A percentile compares a stretch with the other conserved stretches of the same genome.
Evolutionary conservation across 2,329 filamentous ascomycete genomes (phyloP).

Genomic region (Penicillium sp.): DNA sequence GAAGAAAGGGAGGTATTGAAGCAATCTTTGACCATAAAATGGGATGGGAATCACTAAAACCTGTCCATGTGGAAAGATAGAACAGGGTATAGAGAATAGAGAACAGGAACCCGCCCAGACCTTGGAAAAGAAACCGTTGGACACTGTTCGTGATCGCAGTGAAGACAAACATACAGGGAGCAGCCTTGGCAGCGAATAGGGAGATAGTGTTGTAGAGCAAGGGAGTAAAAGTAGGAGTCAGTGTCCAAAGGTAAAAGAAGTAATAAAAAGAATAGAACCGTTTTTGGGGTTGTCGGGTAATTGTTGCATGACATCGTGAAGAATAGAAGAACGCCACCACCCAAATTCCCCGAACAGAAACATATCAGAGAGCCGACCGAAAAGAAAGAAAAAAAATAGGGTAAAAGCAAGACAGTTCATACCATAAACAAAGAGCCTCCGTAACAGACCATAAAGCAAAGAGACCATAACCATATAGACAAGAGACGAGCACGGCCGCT

Average conservation of each 20-base stretch:
- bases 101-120: neutral
- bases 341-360: conserved; percentile 10
- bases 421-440: conserved; percentile 1
- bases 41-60: neutral
- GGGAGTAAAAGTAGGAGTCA: neutral
- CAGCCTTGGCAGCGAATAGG: neutral
- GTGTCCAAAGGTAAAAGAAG: conserved; percentile 2
- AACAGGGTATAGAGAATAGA: neutral
- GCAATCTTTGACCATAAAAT: neutral
- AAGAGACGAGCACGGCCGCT: conserved; percentile 3
- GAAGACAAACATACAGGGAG: neutral
- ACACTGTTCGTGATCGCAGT: neutral
- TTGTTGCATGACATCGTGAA: conserved; percentile 25
- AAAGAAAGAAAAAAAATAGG: neutral
- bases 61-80: neutral
- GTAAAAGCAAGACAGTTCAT: neutral
- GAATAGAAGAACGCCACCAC: conserved; percentile 23
- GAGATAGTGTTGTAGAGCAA: neutral
- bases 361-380: conserved; percentile 13
- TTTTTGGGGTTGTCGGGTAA: conserved; percentile 15
- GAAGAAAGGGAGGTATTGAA: neutral
- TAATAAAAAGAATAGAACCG: conserved; percentile 1
- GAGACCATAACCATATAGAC: conserved; percentile 7
- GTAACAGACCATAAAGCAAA: conserved; percentile 5
- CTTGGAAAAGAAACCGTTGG: neutral